Evolutionary conservation across 306 rosid genomes (phyloP).

Genomic region (Quercus wislizeni): DNA sequence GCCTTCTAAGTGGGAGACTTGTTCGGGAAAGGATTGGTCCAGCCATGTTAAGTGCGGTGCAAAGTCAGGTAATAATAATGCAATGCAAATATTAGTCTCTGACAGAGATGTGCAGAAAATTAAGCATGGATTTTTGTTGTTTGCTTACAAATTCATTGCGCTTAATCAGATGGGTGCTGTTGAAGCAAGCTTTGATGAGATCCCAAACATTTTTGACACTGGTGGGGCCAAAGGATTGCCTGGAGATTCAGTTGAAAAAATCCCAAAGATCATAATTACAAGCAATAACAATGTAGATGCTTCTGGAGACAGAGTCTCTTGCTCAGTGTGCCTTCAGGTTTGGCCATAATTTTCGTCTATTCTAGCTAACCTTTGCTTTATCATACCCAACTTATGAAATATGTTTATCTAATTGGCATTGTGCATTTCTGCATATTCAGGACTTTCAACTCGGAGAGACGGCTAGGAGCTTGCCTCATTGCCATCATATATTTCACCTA

Average conservation of each 20-base stretch:
- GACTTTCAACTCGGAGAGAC: slow-evolving; percentile 94
- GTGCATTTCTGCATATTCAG: slow-evolving; percentile 41
- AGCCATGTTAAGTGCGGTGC: slow-evolving; percentile 98
- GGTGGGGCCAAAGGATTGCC: slow-evolving; percentile 87
- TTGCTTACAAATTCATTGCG: slow-evolving; percentile 25
- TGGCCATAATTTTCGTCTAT: neutral
- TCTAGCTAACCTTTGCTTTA: neutral
- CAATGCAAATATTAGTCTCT: slow-evolving; percentile 1
- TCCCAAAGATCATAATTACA: slow-evolving; percentile 78
- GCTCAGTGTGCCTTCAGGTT: slow-evolving; percentile 99
- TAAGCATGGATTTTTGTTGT: slow-evolving; percentile 13
- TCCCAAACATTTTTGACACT: slow-evolving; percentile 80
- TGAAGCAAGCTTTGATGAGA: slow-evolving; percentile 80
- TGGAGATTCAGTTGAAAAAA: slow-evolving; percentile 75
- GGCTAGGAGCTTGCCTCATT: slow-evolving; percentile 91
- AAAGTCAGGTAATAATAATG: slow-evolving; percentile 77
- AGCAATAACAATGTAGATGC: slow-evolving; percentile 63
- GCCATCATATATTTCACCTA: slow-evolving; percentile 95
- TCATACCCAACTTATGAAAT: neutral
- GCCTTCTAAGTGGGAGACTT: slow-evolving; percentile 91
- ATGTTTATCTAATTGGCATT: slow-evolving; percentile 17
- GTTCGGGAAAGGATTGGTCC: slow-evolving; percentile 99
- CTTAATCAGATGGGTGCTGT: slow-evolving; percentile 84
- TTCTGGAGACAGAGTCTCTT: slow-evolving; percentile 76
- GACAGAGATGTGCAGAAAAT: neutral